Evolutionary conservation across 495 filamentous ascomycete species (phyloP), one percentile per base, ranked within the genome.

Genomic region (Lasiosphaeriaceae sp.): DNA sequence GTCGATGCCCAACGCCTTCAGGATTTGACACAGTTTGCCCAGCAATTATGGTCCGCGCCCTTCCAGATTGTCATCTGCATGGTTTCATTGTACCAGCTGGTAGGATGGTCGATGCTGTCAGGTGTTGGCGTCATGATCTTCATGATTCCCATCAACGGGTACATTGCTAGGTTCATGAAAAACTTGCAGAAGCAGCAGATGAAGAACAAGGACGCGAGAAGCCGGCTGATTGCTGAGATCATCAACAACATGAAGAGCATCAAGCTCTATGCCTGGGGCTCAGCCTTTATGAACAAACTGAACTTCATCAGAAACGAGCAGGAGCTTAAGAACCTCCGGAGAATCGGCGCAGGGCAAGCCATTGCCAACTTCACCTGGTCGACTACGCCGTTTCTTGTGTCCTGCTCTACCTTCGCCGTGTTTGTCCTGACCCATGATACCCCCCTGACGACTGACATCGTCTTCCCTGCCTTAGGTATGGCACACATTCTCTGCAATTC

Each of bases 241-340:
- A 75, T 97, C 65, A 97, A 97, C 80, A 97, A 97, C 70, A 97
- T 97, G 85, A 97, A 97, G 77, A 93, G 89, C 68, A 97, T 97
- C 76, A 97, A 99, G 74, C 83, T 99, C 22, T 99, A 97, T 74
- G 95, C 92, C 44, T 99, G 95, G 95, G 90, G 92, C 39, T 86
- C 84, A 22, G 91, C 95, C 21, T 99, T 97, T 72, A 96, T 96
- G 86, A 92, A 90, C 69, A 97, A 96, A 72, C 83, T 99, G 39
- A 96, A 89, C 71, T 87, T 88, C 71, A 90, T 99, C 57, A 82
- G 95, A 68, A 97, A 97, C 73, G 93, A 98, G 60, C 82, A 89
- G 65, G 95, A 99, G 73, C 76, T 99, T 45, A 90, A 93, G 71
- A 97, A 95, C 14, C 86, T 97, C 41, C 89, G 92, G 52, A 96